A percentile compares a stretch with the other conserved stretches of the same genome.
Evolutionary conservation across 139 green algal genomes (phyloP).

Genomic region (Nannochloris sp.): DNA sequence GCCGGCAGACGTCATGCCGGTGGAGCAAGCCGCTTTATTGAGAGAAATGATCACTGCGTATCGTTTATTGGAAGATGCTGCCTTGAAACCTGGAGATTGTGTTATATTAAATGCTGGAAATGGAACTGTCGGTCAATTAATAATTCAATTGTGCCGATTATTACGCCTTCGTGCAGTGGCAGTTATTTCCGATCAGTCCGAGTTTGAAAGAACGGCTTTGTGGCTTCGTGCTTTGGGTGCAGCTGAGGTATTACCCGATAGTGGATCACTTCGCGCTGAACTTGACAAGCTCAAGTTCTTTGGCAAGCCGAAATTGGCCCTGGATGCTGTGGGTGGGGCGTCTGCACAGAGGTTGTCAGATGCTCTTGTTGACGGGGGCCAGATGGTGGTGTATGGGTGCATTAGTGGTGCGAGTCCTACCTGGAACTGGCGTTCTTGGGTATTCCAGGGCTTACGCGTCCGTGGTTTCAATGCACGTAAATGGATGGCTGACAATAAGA

Average conservation of each 20-base stretch:
- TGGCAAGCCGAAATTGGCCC: slow-evolving; percentile 66
- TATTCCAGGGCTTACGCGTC: slow-evolving; percentile 50
- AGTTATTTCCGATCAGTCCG: slow-evolving; percentile 22
- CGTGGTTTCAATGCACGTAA: slow-evolving; percentile 35
- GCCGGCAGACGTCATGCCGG: slow-evolving; percentile 29
- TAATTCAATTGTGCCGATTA: slow-evolving; percentile 79
- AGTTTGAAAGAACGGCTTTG: slow-evolving; percentile 24
- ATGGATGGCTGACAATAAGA: slow-evolving; percentile 53
- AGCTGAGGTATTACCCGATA: slow-evolving; percentile 57
- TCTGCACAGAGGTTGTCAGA: slow-evolving; percentile 55
- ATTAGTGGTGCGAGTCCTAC: slow-evolving; percentile 50
- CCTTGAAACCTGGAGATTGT: slow-evolving; percentile 75
- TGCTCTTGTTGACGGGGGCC: slow-evolving; percentile 50
- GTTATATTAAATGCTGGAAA: slow-evolving; percentile 86
- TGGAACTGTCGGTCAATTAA: slow-evolving; percentile 61
- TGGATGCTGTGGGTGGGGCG: slow-evolving; percentile 75
- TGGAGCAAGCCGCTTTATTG: slow-evolving; percentile 55
- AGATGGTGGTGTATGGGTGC: slow-evolving; percentile 76
- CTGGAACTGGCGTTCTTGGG: slow-evolving; percentile 66
- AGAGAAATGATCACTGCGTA: slow-evolving; percentile 78
- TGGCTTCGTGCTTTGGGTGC: slow-evolving; percentile 66
- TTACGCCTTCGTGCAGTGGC: slow-evolving; percentile 61
- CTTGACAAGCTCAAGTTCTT: slow-evolving; percentile 74
- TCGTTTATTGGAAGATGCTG: slow-evolving; percentile 71
- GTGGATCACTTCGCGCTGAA: slow-evolving; percentile 49